Conservation (phyloP, 371 early-diverging fungal species). For the Haplosporangium sp. region DNA sequence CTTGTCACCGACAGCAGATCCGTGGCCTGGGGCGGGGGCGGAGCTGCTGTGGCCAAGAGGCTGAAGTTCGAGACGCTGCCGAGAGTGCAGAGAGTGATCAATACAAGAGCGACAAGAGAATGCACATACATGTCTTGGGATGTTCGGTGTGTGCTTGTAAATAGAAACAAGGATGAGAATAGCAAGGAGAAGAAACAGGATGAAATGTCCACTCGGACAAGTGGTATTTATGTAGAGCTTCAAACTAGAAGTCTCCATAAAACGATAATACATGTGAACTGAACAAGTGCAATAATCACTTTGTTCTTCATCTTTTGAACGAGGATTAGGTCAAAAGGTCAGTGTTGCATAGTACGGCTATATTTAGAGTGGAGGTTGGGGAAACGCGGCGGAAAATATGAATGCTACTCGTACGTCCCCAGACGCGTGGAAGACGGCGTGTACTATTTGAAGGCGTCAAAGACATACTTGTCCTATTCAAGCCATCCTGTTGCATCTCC, state of each 20-base stretch:
- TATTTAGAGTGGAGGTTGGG: no score
- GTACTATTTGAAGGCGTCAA: no score
- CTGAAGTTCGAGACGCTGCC: background rate
- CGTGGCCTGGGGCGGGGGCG: conserved; percentile 12
- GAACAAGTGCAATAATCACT: no score
- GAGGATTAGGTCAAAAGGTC: no score
- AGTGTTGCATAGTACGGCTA: no score
- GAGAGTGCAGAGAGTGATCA: conserved; percentile 26
- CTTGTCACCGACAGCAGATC: conserved; percentile 13
- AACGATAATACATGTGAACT: background rate
- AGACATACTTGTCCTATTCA: no score
- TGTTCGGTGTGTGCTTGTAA: no score
- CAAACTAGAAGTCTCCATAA: background rate
- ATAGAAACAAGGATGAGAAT: background rate
- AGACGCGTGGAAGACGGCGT: no score
- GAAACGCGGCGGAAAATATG: no score
- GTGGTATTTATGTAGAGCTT: conserved; percentile 4
- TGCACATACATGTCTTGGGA: conserved; percentile 15
- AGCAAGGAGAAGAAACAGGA: background rate
- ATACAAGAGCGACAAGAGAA: conserved; percentile 19
- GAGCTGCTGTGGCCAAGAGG: background rate
- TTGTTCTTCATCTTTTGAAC: no score
- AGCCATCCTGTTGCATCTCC: no score
- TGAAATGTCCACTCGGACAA: background rate
- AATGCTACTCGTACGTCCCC: no score